phyloP scores from a whole-genome alignment of 2,329 filamentous ascomycete species.

The Zasmidium citrigriseum region DNA sequence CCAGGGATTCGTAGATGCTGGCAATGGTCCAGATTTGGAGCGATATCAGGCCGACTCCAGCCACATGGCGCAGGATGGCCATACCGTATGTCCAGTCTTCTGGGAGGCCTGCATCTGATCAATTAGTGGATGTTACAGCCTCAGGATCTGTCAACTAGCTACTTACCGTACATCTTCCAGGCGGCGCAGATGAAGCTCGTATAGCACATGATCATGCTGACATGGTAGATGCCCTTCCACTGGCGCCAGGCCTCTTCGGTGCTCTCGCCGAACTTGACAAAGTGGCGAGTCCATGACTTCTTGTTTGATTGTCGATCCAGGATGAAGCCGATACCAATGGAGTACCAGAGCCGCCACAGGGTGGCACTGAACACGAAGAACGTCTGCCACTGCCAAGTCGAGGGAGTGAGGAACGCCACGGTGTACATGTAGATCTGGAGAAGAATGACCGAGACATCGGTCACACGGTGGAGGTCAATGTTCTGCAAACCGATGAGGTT shows the following conservation, averaged over 20 bases:
- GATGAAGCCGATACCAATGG: slow-evolving; percentile 80
- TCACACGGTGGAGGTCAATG: slow-evolving; percentile 83
- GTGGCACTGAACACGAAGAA: slow-evolving; percentile 81
- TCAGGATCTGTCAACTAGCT: not conserved
- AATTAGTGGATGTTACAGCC: not conserved
- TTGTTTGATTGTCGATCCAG: slow-evolving; percentile 82
- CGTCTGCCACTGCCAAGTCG: slow-evolving; percentile 71
- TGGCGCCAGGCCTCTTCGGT: slow-evolving; percentile 92
- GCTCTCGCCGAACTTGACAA: slow-evolving; percentile 92
- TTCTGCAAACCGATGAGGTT: slow-evolving; percentile 81
- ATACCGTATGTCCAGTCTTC: slow-evolving; percentile 85
- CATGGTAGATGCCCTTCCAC: slow-evolving; percentile 94
- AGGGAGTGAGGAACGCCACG: slow-evolving; percentile 74
- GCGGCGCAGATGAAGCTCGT: slow-evolving; percentile 84
- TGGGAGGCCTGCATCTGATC: slow-evolving; percentile 56
- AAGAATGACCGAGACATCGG: slow-evolving; percentile 78
- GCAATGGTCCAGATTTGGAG: slow-evolving; percentile 90
- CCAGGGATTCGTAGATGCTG: slow-evolving; percentile 92
- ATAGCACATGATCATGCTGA: slow-evolving; percentile 89
- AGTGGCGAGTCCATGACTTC: slow-evolving; percentile 96
- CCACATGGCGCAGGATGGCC: slow-evolving; percentile 79
- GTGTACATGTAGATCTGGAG: slow-evolving; percentile 73
- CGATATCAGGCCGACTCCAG: slow-evolving; percentile 77
- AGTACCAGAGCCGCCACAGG: slow-evolving; percentile 88
- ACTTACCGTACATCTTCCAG: slow-evolving; percentile 84